Conservation (phyloP, 805 yeast genomes). For the Teunomyces stri region DNA sequence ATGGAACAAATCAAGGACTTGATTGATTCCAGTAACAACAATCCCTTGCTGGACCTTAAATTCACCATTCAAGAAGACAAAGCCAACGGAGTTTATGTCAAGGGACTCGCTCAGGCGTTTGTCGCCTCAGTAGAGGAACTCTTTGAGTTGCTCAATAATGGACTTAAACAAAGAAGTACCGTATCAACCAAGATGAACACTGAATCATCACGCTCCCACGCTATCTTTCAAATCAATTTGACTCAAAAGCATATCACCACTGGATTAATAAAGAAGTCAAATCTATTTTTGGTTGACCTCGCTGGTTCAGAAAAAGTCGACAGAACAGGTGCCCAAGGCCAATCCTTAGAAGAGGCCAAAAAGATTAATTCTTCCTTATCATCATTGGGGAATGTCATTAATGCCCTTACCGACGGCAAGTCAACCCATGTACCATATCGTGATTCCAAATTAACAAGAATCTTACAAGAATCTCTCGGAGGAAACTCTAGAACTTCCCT, state of each 20-base stretch:
- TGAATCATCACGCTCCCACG: slow-evolving; percentile 77
- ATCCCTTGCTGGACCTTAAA: slow-evolving; percentile 20
- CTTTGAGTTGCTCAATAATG: slow-evolving; percentile 54
- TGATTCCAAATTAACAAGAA: slow-evolving; percentile 75
- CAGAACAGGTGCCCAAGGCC: slow-evolving; percentile 75
- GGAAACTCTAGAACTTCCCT: slow-evolving; percentile 79
- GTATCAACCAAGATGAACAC: slow-evolving; percentile 68
- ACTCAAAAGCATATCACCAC: slow-evolving; percentile 54
- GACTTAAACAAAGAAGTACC: slow-evolving; percentile 53
- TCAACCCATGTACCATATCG: slow-evolving; percentile 69
- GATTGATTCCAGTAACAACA: slow-evolving; percentile 33
- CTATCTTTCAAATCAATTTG: slow-evolving; percentile 68
- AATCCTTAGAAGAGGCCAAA: slow-evolving; percentile 76
- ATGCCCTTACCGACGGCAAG: slow-evolving; percentile 69
- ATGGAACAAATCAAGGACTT: slow-evolving; percentile 76
- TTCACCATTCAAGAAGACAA: slow-evolving; percentile 63
- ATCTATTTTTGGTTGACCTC: slow-evolving; percentile 72
- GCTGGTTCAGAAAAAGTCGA: slow-evolving; percentile 85
- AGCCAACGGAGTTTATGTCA: slow-evolving; percentile 63
- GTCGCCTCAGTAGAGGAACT: slow-evolving; percentile 62
- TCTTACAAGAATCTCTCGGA: slow-evolving; percentile 75
- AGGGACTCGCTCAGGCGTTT: slow-evolving; percentile 61
- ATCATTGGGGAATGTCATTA: slow-evolving; percentile 76
- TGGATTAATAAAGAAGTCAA: slow-evolving; percentile 62
- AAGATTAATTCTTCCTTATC: slow-evolving; percentile 78